These are phyloP conservation scores for Poronia punctata DNA, from an alignment of 495 filamentous ascomycete species.

Conservation along the genomic window DNA sequence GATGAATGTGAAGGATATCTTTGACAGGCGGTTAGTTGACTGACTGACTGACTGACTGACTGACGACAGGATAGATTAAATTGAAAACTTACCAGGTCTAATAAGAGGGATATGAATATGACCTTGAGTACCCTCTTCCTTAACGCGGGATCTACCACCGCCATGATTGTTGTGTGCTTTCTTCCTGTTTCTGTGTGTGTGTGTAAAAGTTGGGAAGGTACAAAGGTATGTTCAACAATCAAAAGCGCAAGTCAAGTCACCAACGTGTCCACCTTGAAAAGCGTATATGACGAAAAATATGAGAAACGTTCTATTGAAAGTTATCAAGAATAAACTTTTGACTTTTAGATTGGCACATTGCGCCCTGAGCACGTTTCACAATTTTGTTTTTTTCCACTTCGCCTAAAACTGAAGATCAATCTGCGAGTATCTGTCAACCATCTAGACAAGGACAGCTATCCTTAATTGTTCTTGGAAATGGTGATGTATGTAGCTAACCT, in stretches of 20 bases:
- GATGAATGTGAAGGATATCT: slow-evolving; percentile 77
- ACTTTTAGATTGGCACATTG: too few relatives aligned
- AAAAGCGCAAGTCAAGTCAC: slow-evolving; percentile 5
- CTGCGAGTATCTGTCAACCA: too few relatives aligned
- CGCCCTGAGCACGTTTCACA: too few relatives aligned
- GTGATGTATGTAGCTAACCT: too few relatives aligned
- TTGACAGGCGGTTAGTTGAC: slow-evolving; percentile 11
- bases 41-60: slow-evolving; percentile 16
- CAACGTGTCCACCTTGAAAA: too few relatives aligned
- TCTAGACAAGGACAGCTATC: too few relatives aligned
- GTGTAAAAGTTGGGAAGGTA: neutral
- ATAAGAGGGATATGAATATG: slow-evolving; percentile 47
- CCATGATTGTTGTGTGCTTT: slow-evolving; percentile 29
- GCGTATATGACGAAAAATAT: too few relatives aligned
- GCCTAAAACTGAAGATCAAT: too few relatives aligned
- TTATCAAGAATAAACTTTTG: too few relatives aligned
- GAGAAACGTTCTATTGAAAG: too few relatives aligned
- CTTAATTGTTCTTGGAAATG: too few relatives aligned
- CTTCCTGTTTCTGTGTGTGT: neutral
- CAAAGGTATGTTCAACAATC: slow-evolving; percentile 1
- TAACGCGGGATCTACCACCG: slow-evolving; percentile 39
- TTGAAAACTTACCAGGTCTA: slow-evolving; percentile 42
- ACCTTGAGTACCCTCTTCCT: slow-evolving; percentile 82
- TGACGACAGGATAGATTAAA: neutral
- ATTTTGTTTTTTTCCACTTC: too few relatives aligned